Conservation (phyloP, 2,329 filamentous ascomycete genomes). For the Colletotrichum horii region DNA sequence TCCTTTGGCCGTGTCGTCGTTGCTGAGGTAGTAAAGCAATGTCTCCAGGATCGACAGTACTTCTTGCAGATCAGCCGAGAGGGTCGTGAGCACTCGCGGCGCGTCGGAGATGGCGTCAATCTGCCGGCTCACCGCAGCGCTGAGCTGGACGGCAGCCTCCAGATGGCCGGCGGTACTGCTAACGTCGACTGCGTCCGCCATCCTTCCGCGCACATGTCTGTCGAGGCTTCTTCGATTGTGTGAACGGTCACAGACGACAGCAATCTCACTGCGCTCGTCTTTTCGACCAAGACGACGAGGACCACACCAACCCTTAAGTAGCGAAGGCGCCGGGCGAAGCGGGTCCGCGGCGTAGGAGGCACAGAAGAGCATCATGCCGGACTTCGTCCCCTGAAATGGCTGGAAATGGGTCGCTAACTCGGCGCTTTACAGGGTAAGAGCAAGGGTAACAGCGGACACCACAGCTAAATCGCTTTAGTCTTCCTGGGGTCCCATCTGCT, state of each 20-base stretch:
- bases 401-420: background rate
- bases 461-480: background rate
- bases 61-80: background rate
- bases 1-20: background rate
- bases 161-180: slow-evolving; percentile 1
- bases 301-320: background rate
- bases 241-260: background rate
- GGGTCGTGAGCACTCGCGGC: background rate
- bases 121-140: background rate
- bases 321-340: background rate
- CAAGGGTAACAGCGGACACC: background rate
- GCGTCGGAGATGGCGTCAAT: background rate
- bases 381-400: background rate
- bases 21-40: background rate
- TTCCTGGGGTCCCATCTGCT: background rate
- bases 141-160: background rate
- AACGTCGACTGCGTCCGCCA: background rate
- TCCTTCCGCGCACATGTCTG: background rate
- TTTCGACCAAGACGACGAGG: background rate
- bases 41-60: background rate
- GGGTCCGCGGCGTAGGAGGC: background rate
- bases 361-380: background rate
- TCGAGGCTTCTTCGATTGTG: background rate
- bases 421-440: background rate
- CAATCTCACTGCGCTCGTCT: background rate